Conservation (phyloP, 345 rosid species). For the Populus pruinosa region DNA sequence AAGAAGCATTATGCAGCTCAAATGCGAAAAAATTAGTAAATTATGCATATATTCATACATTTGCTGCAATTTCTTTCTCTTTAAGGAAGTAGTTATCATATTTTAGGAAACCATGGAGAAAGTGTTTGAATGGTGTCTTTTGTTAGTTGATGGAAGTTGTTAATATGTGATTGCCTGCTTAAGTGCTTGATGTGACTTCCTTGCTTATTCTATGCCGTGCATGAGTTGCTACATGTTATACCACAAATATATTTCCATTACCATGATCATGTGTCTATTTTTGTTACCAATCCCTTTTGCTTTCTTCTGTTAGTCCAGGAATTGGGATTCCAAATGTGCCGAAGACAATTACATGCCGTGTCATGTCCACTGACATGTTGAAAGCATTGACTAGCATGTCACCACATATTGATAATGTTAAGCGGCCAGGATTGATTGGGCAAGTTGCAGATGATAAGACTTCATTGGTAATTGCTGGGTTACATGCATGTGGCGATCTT, state of each 20-base stretch:
- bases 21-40: slow-evolving; percentile 67
- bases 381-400: slow-evolving; percentile 47
- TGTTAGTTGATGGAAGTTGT: background rate
- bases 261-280: background rate
- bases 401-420: slow-evolving; percentile 26
- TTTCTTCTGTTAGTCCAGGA: slow-evolving; percentile 56
- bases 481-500: slow-evolving; percentile 97
- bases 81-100: background rate
- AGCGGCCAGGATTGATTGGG: slow-evolving; percentile 23
- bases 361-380: slow-evolving; percentile 61
- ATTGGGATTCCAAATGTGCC: slow-evolving; percentile 51
- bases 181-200: background rate
- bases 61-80: background rate
- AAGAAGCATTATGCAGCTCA: slow-evolving; percentile 73
- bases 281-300: slow-evolving; percentile 22
- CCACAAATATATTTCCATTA: background rate
- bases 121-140: background rate
- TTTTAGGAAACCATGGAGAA: background rate
- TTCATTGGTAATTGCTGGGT: slow-evolving; percentile 82
- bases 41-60: background rate
- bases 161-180: background rate
- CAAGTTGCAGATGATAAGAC: slow-evolving; percentile 26
- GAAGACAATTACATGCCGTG: slow-evolving; percentile 62
- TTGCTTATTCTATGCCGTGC: background rate
- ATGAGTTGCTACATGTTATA: too few relatives aligned